A percentile compares a stretch with the other conserved stretches of the same genome.
Evolutionary conservation across 352 stramenopile genomes (phyloP).

Genomic region (Globisporangium uncinulatum): DNA sequence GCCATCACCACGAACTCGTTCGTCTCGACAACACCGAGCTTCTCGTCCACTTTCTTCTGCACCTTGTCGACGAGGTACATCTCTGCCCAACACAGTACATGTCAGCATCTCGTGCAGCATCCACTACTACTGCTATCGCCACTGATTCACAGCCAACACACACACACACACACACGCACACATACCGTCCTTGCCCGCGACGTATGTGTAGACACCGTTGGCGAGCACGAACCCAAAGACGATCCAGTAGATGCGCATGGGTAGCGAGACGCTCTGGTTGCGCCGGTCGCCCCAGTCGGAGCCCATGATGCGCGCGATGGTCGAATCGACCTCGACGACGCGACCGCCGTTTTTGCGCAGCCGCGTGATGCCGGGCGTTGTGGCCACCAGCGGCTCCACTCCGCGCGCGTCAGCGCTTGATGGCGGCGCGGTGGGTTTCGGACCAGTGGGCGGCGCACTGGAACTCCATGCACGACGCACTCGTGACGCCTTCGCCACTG

Average conservation of each 20-base stretch:
- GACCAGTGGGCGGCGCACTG: neutral
- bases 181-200: constrained; percentile 38
- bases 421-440: neutral
- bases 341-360: constrained; percentile 28
- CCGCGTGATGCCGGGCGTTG: constrained; percentile 29
- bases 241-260: constrained; percentile 73
- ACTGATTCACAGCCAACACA: too few relatives aligned
- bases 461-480: neutral
- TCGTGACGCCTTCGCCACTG: too few relatives aligned
- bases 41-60: constrained; percentile 49
- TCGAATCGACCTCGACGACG: constrained; percentile 50
- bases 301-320: constrained; percentile 57
- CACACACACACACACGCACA: neutral
- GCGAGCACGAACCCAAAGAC: constrained; percentile 47
- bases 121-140: too few relatives aligned
- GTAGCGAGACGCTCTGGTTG: constrained; percentile 49
- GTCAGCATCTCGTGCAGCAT: neutral
- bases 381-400: constrained; percentile 5
- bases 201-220: constrained; percentile 61
- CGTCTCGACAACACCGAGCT: constrained; percentile 33
- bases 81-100: constrained; percentile 13
- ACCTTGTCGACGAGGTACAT: constrained; percentile 47
- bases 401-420: neutral
- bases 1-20: constrained; percentile 40
- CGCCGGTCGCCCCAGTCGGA: constrained; percentile 74